These are phyloP conservation scores for Hyaloscypha bicolor DNA, from an alignment of 495 filamentous ascomycete genomes.

Conservation along the genomic window DNA sequence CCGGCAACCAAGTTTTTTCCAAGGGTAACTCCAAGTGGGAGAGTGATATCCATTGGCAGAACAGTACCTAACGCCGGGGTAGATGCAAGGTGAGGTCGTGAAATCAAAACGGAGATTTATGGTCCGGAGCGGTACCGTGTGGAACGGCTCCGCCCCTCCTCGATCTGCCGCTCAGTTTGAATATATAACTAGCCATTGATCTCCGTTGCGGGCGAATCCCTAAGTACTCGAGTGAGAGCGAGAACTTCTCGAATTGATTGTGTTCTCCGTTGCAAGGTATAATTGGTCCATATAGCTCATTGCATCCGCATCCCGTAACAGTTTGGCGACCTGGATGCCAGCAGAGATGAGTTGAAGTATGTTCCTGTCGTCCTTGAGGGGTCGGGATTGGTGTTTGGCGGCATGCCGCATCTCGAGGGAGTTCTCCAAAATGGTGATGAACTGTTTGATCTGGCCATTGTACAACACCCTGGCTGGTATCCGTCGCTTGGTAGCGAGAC, in stretches of 20 bases:
- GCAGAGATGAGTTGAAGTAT: constrained; percentile 85
- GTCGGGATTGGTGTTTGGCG: constrained; percentile 79
- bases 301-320: no score
- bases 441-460: constrained; percentile 87
- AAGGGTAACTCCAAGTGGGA: constrained; percentile 6
- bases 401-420: constrained; percentile 84
- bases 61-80: neutral
- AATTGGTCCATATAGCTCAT: no score
- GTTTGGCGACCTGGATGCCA: constrained; percentile 80
- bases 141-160: constrained; percentile 52
- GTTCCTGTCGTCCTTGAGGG: constrained; percentile 87
- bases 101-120: constrained; percentile 6
- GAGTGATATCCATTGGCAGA: neutral
- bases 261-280: no score
- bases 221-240: constrained; percentile 55
- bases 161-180: constrained; percentile 73
- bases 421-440: constrained; percentile 81
- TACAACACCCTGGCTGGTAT: constrained; percentile 83
- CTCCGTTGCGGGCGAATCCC: constrained; percentile 79
- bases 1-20: neutral
- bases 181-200: constrained; percentile 73
- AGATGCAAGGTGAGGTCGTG: constrained; percentile 1
- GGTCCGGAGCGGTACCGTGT: constrained; percentile 21
- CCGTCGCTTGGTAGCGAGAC: constrained; percentile 80
- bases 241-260: no score